phyloP scores from a whole-genome alignment of 2,329 filamentous ascomycete genomes.

The Myriosclerotinia duriaeana region DNA sequence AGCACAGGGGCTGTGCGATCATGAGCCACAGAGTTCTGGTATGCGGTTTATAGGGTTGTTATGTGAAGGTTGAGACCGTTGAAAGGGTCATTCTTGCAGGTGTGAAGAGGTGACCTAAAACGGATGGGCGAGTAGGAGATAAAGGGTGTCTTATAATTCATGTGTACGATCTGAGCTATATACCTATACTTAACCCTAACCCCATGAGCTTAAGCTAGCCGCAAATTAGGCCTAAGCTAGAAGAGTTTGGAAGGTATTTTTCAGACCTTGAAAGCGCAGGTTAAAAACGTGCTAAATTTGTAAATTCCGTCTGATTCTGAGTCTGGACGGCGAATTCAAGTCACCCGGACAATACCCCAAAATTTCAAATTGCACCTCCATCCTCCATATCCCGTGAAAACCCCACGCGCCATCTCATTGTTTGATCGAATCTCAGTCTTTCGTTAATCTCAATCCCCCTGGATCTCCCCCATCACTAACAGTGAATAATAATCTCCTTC shows the following conservation, averaged over 20 bases:
- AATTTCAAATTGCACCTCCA: not conserved
- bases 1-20: not conserved
- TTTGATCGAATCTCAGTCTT: not conserved
- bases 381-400: not conserved
- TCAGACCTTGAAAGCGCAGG: no score
- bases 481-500: slow-evolving; percentile 6
- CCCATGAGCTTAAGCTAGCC: not conserved
- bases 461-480: not conserved
- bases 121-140: no score
- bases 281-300: no score
- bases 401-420: not conserved
- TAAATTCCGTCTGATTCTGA: no score
- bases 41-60: not conserved
- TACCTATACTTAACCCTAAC: no score
- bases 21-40: not conserved
- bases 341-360: no score
- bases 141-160: no score
- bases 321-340: no score
- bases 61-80: not conserved
- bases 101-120: no score
- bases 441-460: no score
- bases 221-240: not conserved
- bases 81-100: no score
- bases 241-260: not conserved
- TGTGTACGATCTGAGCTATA: no score